Conservation (phyloP, 129 eudicot species). For the Chrysanthemum lavandulifolium region DNA sequence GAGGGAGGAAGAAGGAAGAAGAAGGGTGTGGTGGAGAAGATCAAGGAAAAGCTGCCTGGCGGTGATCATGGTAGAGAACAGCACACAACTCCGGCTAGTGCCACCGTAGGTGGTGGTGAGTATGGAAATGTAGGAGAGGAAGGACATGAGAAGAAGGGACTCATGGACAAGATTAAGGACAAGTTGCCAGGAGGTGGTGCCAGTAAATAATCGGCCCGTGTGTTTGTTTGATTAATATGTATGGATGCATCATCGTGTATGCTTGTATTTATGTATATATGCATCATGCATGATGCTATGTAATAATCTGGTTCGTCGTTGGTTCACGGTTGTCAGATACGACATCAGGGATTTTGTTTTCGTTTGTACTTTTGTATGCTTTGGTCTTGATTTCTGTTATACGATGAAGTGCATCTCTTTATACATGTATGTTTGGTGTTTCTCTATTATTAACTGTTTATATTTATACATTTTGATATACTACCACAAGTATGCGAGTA, state of each 20-base stretch:
- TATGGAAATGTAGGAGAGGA: slow-evolving; percentile 47
- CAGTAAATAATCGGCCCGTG: background rate
- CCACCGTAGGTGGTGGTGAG: slow-evolving; percentile 16
- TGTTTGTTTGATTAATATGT: background rate
- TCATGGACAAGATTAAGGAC: slow-evolving; percentile 69
- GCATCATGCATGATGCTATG: slow-evolving; percentile 2
- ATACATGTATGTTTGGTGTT: too few relatives aligned
- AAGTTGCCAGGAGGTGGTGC: slow-evolving; percentile 51
- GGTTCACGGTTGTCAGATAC: background rate
- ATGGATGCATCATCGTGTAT: background rate
- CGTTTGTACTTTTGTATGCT: background rate
- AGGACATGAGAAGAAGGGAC: slow-evolving; percentile 56
- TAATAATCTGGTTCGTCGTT: slow-evolving; percentile 11
- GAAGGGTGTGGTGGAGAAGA: slow-evolving; percentile 60
- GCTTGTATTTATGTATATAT: slow-evolving; percentile 1
- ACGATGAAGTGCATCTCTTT: background rate
- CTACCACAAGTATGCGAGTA: too few relatives aligned
- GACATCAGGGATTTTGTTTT: background rate
- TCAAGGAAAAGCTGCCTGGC: slow-evolving; percentile 65
- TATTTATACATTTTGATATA: too few relatives aligned
- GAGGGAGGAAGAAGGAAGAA: slow-evolving; percentile 70
- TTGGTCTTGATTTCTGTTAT: background rate
- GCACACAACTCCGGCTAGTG: background rate
- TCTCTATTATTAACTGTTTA: too few relatives aligned
- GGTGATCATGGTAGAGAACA: slow-evolving; percentile 36